Evolutionary conservation across 306 rosid species (phyloP).

Genomic region (Hippophae rhamnoides): DNA sequence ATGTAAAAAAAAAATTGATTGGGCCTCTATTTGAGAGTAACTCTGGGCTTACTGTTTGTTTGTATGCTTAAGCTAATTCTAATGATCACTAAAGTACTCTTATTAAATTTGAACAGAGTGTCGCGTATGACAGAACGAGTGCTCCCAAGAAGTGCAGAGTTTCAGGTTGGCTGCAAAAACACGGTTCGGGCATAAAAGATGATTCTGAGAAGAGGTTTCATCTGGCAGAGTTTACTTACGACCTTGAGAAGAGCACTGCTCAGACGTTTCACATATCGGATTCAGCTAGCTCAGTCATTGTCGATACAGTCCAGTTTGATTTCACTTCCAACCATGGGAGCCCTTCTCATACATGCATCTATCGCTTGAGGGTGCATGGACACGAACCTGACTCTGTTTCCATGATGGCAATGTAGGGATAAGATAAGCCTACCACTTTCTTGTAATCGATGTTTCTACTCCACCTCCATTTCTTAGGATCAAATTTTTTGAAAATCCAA

Average conservation of each 20-base stretch:
- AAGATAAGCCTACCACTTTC: constrained; percentile 5
- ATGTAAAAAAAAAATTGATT: no score
- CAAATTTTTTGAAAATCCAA: neutral
- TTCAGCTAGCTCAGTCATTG: constrained; percentile 28
- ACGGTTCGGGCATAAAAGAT: constrained; percentile 14
- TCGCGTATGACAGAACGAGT: constrained; percentile 75
- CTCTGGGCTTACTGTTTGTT: no score
- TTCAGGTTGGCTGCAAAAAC: constrained; percentile 75
- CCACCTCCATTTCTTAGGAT: no score
- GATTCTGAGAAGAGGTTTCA: constrained; percentile 41
- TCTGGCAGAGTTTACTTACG: constrained; percentile 56
- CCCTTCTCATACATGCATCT: constrained; percentile 87
- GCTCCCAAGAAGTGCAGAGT: constrained; percentile 87
- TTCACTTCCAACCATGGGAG: constrained; percentile 83
- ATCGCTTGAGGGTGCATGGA: constrained; percentile 88
- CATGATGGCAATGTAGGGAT: constrained; percentile 42
- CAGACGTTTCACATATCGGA: constrained; percentile 58
- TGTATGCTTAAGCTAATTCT: neutral
- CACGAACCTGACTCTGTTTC: constrained; percentile 58
- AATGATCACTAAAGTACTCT: constrained; percentile 1
- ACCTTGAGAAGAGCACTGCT: constrained; percentile 90
- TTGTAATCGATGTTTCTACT: constrained; percentile 15
- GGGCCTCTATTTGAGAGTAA: no score
- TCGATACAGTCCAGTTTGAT: constrained; percentile 71
- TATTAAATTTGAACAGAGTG: constrained; percentile 46